These are phyloP conservation scores for Vigna radiata DNA, from an alignment of 306 rosid species.

Conservation along the genomic window DNA sequence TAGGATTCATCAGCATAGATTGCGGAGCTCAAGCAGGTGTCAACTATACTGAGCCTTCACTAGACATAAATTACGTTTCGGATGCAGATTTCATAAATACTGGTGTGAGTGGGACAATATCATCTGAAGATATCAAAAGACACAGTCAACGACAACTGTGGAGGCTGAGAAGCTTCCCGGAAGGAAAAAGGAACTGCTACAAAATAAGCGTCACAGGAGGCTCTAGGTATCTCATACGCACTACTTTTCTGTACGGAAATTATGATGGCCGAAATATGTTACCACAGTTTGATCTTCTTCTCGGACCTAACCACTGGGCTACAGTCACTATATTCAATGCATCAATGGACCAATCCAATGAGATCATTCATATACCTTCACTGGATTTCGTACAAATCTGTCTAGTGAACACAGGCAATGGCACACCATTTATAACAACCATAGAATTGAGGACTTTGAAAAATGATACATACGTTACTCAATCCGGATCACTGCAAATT, in stretches of 20 bases:
- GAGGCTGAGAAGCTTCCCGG: constrained; percentile 54
- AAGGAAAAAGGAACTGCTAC: constrained; percentile 57
- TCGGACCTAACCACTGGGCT: constrained; percentile 53
- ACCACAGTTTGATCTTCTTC: constrained; percentile 51
- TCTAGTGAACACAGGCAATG: constrained; percentile 48
- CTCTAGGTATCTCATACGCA: constrained; percentile 23
- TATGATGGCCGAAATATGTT: constrained; percentile 44
- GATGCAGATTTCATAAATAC: constrained; percentile 48
- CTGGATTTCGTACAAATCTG: constrained; percentile 44
- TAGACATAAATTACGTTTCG: constrained; percentile 48
- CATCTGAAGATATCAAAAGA: too few species aligned
- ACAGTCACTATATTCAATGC: constrained; percentile 24
- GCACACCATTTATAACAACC: constrained; percentile 57
- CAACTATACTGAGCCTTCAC: constrained; percentile 20
- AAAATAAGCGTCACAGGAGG: too few species aligned
- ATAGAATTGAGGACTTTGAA: constrained; percentile 50
- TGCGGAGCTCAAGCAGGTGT: constrained; percentile 44
- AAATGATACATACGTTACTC: constrained; percentile 29
- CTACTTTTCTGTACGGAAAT: constrained; percentile 51
- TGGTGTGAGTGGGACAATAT: constrained; percentile 18
- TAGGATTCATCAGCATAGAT: constrained; percentile 57
- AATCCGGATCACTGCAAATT: constrained; percentile 13
- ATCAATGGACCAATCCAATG: background rate
- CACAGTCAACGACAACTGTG: background rate
- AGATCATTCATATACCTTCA: constrained; percentile 48